Evolutionary conservation across 805 yeast species (phyloP).

Genomic region (Saccharomycopsis sp.): DNA sequence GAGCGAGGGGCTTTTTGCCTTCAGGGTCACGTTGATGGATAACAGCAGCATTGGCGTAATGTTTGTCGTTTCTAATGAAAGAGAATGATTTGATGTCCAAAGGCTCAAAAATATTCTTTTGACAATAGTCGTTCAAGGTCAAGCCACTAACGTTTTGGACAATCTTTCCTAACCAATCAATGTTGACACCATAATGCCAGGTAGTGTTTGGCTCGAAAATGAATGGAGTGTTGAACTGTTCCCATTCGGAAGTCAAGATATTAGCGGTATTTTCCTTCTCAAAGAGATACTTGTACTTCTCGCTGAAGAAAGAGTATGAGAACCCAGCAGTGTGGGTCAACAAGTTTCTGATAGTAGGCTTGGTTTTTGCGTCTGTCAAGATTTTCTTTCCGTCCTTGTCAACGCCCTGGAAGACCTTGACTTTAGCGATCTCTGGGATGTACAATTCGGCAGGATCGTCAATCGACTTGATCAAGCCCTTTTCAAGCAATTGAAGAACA

Average conservation of each 20-base stretch:
- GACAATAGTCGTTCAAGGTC: conserved; percentile 26
- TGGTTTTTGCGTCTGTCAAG: conserved; percentile 23
- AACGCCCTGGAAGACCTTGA: conserved; percentile 24
- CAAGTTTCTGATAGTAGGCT: conserved; percentile 29
- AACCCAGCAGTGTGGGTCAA: conserved; percentile 35
- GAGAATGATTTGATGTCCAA: conserved; percentile 26
- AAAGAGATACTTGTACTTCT: conserved; percentile 20
- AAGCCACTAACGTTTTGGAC: conserved; percentile 26
- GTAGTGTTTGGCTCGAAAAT: conserved; percentile 30
- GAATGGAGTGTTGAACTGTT: conserved; percentile 25
- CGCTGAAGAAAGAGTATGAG: conserved; percentile 29
- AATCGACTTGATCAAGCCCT: conserved; percentile 26
- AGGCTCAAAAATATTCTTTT: conserved; percentile 27
- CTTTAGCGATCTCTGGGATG: conserved; percentile 26
- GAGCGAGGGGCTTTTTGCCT: conserved; percentile 20
- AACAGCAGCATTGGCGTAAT: conserved; percentile 21
- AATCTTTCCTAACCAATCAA: conserved; percentile 32
- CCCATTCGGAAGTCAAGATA: conserved; percentile 20
- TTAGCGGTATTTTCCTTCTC: conserved; percentile 19
- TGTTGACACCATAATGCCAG: conserved; percentile 31
- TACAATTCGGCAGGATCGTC: conserved; percentile 29
- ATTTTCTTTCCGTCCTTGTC: conserved; percentile 24
- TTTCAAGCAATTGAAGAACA: conserved; percentile 29
- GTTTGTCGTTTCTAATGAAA: conserved; percentile 23
- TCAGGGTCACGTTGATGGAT: conserved; percentile 23